Conservation (phyloP, 1,284 basidiomycete species). For the Agroathelia rolfsii region DNA sequence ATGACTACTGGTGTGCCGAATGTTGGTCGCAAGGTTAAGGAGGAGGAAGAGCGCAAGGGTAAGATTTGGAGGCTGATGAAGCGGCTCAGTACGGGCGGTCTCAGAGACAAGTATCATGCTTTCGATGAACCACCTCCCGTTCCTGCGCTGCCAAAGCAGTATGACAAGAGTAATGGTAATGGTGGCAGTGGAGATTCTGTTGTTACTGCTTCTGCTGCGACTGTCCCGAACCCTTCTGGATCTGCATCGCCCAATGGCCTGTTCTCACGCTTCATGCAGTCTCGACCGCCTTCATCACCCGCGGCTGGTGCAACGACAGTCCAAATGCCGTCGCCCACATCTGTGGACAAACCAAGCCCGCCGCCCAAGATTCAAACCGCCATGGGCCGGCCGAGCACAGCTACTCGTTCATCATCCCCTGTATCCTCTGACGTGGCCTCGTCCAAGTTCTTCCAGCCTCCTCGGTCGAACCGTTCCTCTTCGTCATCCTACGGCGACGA, state of each 20-base stretch:
- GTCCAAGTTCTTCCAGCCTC: conserved; percentile 36
- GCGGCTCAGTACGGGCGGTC: conserved; percentile 51
- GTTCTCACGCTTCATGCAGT: conserved; percentile 20
- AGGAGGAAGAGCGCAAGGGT: conserved; percentile 25
- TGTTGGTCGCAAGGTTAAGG: conserved; percentile 16
- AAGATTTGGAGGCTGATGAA: conserved; percentile 62
- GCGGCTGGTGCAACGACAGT: too few species aligned
- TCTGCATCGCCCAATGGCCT: conserved; percentile 7
- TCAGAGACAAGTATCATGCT: conserved; percentile 44
- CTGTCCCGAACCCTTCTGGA: conserved; percentile 1
- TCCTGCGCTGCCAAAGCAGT: conserved; percentile 42
- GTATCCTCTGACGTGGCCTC: conserved; percentile 47
- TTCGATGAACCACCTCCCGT: conserved; percentile 40
- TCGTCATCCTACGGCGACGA: conserved; percentile 45
- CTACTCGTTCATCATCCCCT: conserved; percentile 44
- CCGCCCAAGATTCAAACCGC: conserved; percentile 14
- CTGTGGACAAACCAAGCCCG: too few species aligned
- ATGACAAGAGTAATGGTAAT: too few species aligned
- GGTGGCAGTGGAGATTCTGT: too few species aligned
- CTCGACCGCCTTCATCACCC: too few species aligned
- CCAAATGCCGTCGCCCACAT: too few species aligned
- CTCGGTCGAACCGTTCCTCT: conserved; percentile 42
- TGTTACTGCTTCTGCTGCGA: conserved; percentile 1
- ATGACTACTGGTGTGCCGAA: too few species aligned
- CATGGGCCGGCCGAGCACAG: conserved; percentile 26